Base-by-base conservation (phyloP, 1,284 basidiomycete species). In the Moniliella sp. region DNA sequence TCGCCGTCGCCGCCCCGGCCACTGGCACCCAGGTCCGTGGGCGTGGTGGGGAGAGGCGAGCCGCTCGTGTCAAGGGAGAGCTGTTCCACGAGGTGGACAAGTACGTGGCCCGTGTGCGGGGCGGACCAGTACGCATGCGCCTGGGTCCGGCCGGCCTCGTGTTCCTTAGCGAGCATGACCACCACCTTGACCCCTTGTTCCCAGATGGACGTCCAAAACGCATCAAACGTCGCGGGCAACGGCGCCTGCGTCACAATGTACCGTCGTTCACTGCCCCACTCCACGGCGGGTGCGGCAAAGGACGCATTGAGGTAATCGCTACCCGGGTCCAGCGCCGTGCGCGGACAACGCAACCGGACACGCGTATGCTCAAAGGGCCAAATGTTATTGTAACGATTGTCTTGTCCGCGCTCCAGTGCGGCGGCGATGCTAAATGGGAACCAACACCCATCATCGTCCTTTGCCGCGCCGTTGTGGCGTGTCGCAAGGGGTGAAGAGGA, bases 201-300 rank as follows among this genome's bases (percentile, higher is more conserved):
- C 62, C 67, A 68, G 4, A 69, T 61, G 5, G 68, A 55, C 4
- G 76, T 79, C 88, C 88, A 97, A 50, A 97, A 97, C 53, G 93
- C 83, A 5, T 68, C 66, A 57, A 76, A 91, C 0, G 88, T 94
- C 14, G 77, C 72, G 4, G 79, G 77, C 17, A 97, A 63, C 1
- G 88, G 88, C 1, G 88, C 88, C 61, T 97, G 88, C 1, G 88
- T 93, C 1, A 86, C 88, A 42, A 97, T 93, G 57, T 88, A 94
- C 30, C 78, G 64, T n/a, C 45, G 36, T 28, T 41, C 37, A 15
- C 36, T 35, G n/a, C 52, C 56, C 18, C 42, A 36, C 16, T 43
- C 37, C 3, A 32, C 28, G 1, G 45, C 33, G 1, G 56, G 56
- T n/a, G 48, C 37, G 16, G 57, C 34, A 17, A 37, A 54, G 3